Conservation (phyloP, 2,329 filamentous ascomycete genomes). For the Botrytis squamosa region DNA sequence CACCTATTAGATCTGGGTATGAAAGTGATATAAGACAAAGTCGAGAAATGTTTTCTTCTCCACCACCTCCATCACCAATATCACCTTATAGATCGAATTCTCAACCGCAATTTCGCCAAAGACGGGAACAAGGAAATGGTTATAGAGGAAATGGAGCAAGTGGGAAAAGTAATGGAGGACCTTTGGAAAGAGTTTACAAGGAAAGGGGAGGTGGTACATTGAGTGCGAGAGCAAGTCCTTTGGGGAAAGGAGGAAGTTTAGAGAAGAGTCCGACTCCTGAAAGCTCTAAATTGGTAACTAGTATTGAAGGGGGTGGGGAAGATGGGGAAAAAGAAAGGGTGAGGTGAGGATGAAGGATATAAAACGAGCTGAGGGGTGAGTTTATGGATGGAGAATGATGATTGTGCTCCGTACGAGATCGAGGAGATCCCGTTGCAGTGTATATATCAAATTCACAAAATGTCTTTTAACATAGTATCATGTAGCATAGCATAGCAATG, state of each 20-base stretch:
- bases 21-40: not conserved
- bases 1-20: not conserved
- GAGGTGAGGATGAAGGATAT: not conserved
- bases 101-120: not conserved
- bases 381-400: not conserved
- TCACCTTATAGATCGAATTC: constrained; percentile 9
- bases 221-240: constrained; percentile 7
- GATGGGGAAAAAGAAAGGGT: not conserved
- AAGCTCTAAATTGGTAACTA: not conserved
- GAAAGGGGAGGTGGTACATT: not conserved
- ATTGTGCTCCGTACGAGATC: not conserved
- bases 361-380: not conserved
- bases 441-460: not conserved
- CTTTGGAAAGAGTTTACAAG: not conserved
- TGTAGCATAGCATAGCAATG: not conserved
- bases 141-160: not conserved
- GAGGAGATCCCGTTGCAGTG: not conserved
- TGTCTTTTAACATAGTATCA: not conserved
- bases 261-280: not conserved
- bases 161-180: not conserved
- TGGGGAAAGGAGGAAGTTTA: constrained; percentile 10
- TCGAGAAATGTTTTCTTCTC: not conserved
- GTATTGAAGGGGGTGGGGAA: not conserved
- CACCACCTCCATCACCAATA: constrained; percentile 3
- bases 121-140: not conserved